phyloP scores from a whole-genome alignment of 169 alveolate genomes.

The Eimeria necatrix region DNA sequence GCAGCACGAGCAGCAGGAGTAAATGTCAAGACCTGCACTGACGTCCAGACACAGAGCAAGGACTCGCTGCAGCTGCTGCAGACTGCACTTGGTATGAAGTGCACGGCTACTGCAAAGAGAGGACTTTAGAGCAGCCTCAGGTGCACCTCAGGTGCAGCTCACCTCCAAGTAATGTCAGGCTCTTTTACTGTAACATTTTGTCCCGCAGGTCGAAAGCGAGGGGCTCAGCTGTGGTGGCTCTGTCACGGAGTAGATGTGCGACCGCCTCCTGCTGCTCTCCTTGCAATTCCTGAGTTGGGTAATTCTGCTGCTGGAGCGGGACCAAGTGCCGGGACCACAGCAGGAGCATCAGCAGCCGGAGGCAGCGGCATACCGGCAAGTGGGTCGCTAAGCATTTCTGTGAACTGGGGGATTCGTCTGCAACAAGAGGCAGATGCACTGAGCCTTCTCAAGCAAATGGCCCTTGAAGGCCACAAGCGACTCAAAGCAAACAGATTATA shows the following conservation, averaged over 20 bases:
- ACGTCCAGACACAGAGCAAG: constrained; percentile 21
- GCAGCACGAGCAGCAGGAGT: constrained; percentile 37
- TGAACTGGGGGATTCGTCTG: constrained; percentile 81
- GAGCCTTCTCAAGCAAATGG: constrained; percentile 68
- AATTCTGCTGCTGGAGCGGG: neutral
- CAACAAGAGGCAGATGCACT: constrained; percentile 2
- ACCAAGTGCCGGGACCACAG: neutral
- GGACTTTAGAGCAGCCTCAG: too few species aligned
- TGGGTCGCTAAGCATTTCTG: constrained; percentile 58
- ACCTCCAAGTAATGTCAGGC: too few species aligned
- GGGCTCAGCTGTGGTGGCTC: constrained; percentile 75
- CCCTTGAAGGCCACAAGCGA: constrained; percentile 72
- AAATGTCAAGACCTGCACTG: constrained; percentile 32
- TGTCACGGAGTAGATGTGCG: constrained; percentile 79
- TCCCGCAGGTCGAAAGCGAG: constrained; percentile 67
- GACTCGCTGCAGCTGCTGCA: constrained; percentile 66
- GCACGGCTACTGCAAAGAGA: neutral
- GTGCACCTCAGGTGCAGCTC: too few species aligned
- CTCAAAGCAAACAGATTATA: constrained; percentile 1
- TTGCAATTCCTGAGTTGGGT: neutral
- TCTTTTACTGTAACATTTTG: too few species aligned
- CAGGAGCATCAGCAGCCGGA: neutral
- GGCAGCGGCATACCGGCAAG: neutral
- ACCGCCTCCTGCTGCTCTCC: constrained; percentile 47
- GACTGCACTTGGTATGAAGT: constrained; percentile 44